Base-by-base conservation (phyloP, 495 filamentous ascomycete genomes). In the Daldinia caldariorum region DNA sequence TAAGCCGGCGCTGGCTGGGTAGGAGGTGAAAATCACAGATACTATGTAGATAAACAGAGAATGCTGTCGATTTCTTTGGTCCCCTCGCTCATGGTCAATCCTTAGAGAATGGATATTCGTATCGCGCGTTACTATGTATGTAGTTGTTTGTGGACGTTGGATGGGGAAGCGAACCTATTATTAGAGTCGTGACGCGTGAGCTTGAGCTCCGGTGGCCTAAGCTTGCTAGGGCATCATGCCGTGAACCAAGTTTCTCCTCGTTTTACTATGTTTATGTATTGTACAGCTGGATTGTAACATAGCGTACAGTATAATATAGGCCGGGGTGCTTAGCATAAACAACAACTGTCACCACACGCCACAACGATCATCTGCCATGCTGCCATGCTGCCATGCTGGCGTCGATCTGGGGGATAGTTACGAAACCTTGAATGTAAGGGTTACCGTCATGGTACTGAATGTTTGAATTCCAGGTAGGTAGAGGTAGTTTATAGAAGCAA, bases 361-460 rank as follows among this genome's bases (percentile, higher is more conserved):
- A 66, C 70, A 68, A 22, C 35, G 70, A 72, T 72, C 70, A 65
- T 67, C 70, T 58, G 64, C 56, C 56, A 72, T 72, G 70, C 70
- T 61, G 65, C n/a, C n/a, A n/a, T n/a, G n/a, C 70, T 58, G 64
- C 56, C 56, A 72, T 72, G 70, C 70, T 61, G 65, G 70, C 51
- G 70, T 45, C 65, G 70, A 72, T 72, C 70, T 68, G 65, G 70
- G 70, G 69, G 65, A 65, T 62, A 49, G 38, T 34, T n/a, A 20
- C 29, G 20, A 35, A 16, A 53, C 56, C n/a, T n/a, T n/a, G n/a
- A 39, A 68, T n/a, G 64, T 66, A 61, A 65, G 70, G 70, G 70
- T 37, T 43, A 37, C 29, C 29, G 3, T 56, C 38, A 58, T 70
- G 34, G 58, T 16, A 35, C 51, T 34, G 47, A 49, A 39, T 35